Evolutionary conservation across 768 basidiomycete species (phyloP), one percentile per base, ranked within the genome.

Genomic region (Gautieria morchelliformis): DNA sequence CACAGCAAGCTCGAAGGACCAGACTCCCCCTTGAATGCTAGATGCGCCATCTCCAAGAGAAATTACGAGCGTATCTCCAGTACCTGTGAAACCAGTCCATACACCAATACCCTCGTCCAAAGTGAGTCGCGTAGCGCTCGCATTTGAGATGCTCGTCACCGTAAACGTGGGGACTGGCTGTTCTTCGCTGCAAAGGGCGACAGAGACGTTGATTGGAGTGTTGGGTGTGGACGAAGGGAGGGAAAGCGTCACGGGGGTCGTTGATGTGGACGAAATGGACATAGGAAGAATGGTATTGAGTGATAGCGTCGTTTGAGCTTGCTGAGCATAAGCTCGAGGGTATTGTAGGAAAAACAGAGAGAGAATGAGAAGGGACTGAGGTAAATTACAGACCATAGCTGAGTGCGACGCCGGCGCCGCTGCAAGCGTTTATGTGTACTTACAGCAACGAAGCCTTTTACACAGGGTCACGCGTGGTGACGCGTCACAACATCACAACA

Each of bases 1-100:
- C 1, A 83, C 70, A 3, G 77, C 81, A 12, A 89, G 62, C 63
- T 89, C 78, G 58, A 86, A 83, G 0, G 78, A 69, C 27, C 75
- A 68, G 46, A 74, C 67, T 15, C 64, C 67, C 42, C 65, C 64
- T 30, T 5, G 27, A 27, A 39, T 12, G 15, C 53, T 35, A n/a
- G 24, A n/a, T 4, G 39, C 58, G 4, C 58, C 58, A 19, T 20
- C 27, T 8, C 58, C 62, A 14, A 66, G 65, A 44, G 77, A 73
- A 7, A 85, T 74, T 0, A 76, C 72, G 24, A 89, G 64, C 20
- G 78, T 68, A 1, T 80, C 85, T 1, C 83, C 84, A 4, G 68
- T 62, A 0, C 65, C 59, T 44, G 79, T 73, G 15, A 61, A 24
- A 0, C 81, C 80, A 0, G 71, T 74, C 76, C 81, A 84, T 32